Evolutionary conservation across 352 stramenopile species (phyloP), one percentile per base, ranked within the genome.

Genomic region (Globisporangium rhizosaccharum): DNA sequence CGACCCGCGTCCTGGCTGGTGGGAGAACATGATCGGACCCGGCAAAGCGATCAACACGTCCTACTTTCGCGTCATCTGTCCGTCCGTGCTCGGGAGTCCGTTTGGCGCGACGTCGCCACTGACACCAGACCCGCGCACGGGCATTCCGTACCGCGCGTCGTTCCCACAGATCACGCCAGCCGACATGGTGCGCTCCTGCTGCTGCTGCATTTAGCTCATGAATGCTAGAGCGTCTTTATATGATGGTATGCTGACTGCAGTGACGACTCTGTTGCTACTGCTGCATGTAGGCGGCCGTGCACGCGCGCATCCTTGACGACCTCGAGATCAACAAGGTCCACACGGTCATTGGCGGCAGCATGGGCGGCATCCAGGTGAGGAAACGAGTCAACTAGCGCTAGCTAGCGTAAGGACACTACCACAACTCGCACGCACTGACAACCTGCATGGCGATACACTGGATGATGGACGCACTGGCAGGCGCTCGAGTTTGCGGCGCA

Each of bases 41-140:
- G 83, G 85, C 46, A 88, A 90, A 51, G 79, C 79, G 57, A 92
- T 95, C 68, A 92, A 93, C 70, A 96, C 85, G 61, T 92, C 87
- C 23, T 88, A 82, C 68, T 96, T 94, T 56, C 84, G 83, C 44
- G 86, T 96, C 37, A 93, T 96, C 56, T 93, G 82, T 49, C 77
- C 84, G 17, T 92, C 81, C 0, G 81, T 89, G 18, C 76, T 96
- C 48, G 87, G 87, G 42, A 94, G 84, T 60, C 87, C 87, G 18
- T 94, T 90, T 37, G 83, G 87, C 17, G 88, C 86, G 25, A 96
- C 86, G 0, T 96, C 83, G 0, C 86, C 87, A 17, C 42, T 88
- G 37, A 74, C 57, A 1, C 68, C 75, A 17, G 76, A 94, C 45
- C 85, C 81, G 1, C 64, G 68, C 9, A 92, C 82, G 20, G 78